Base-by-base conservation (phyloP, 2,329 filamentous ascomycete genomes). In the Albophoma yamanashiensis region DNA sequence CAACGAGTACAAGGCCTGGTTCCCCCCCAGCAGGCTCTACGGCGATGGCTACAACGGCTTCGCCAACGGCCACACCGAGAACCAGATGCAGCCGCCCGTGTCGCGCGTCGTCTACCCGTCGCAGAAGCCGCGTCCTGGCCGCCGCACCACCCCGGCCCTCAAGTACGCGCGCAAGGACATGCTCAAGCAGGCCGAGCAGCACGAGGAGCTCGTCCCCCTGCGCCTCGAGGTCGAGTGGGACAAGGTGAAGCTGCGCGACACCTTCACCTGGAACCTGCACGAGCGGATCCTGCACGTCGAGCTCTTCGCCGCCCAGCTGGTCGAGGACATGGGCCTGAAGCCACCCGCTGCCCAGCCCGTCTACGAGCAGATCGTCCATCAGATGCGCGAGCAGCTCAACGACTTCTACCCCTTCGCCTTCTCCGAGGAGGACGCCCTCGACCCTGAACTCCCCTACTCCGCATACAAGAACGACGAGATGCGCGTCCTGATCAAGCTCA, bases 381-480 rank as follows among this genome's bases (percentile, higher is more conserved):
- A 92, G 71, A 89, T 99, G 64, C 85, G 88, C 63, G 94, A 97
- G 67, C 94, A 97, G 75, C 81, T 97, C 57, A 86, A 87, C 67
- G 94, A 97, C 71, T 97, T 91, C 71, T 96, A 96, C 70, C 94
- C 94, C 6, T 91, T 96, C 67, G 87, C 94, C 31, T 94, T 87
- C 70, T 89, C 93, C 56, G 88, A 95, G 66, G 93, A 97, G 67
- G 91, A 96, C 67, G 85, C 93, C 0, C 80, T 97, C 55, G 93
- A 99, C 68, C 89, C 92, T 1, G 89, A 94, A 69, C 80, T 95
- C 15, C 92, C 93, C 0, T 97, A 97, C 71, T 87, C 83, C 45
- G 92, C 94, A 8, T 96, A 97, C 78, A 97, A 97, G 75, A 96
- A 99, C 70, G 94, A 99, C 71, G 94, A 99, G 77, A 97, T 99